Conservation (phyloP, 1,139 yeast genomes). For the Lodderomyces beijingensis region DNA sequence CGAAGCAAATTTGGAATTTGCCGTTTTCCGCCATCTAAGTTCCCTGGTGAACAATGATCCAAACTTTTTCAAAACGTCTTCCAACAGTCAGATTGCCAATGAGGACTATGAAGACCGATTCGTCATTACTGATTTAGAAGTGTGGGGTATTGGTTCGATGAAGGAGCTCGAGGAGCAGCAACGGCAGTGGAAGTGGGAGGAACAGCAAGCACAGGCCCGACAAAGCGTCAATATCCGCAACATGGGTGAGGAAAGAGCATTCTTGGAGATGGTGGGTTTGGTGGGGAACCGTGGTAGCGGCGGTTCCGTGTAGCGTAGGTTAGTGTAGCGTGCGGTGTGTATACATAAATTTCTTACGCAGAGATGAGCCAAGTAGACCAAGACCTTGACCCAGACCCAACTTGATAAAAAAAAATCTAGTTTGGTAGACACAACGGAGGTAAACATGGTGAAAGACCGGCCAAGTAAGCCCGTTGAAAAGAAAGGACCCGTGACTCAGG, state of each 20-base stretch:
- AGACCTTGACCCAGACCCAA: no score
- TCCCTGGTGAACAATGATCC: constrained; percentile 16
- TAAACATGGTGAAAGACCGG: no score
- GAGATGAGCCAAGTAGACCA: no score
- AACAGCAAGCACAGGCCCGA: constrained; percentile 75
- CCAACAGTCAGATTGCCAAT: constrained; percentile 15
- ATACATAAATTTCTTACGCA: no score
- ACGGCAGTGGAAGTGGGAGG: constrained; percentile 88
- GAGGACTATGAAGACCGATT: constrained; percentile 67
- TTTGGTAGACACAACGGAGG: no score
- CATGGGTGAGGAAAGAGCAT: constrained; percentile 78
- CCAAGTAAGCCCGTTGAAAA: constrained; percentile 2
- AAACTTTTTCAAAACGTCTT: constrained; percentile 26
- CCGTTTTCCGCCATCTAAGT: constrained; percentile 65
- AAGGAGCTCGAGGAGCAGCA: constrained; percentile 73
- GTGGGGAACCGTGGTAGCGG: constrained; percentile 74
- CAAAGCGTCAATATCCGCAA: constrained; percentile 62
- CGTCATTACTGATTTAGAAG: constrained; percentile 71
- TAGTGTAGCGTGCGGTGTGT: no score
- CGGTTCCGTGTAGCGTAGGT: constrained; percentile 9
- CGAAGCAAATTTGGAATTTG: constrained; percentile 77
- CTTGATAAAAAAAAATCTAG: no score
- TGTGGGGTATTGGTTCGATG: constrained; percentile 85
- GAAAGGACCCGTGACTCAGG: constrained; percentile 52
- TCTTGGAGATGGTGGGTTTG: constrained; percentile 87